phyloP scores from a whole-genome alignment of 1,284 basidiomycete species.

The Garcileccinum viscosum region DNA sequence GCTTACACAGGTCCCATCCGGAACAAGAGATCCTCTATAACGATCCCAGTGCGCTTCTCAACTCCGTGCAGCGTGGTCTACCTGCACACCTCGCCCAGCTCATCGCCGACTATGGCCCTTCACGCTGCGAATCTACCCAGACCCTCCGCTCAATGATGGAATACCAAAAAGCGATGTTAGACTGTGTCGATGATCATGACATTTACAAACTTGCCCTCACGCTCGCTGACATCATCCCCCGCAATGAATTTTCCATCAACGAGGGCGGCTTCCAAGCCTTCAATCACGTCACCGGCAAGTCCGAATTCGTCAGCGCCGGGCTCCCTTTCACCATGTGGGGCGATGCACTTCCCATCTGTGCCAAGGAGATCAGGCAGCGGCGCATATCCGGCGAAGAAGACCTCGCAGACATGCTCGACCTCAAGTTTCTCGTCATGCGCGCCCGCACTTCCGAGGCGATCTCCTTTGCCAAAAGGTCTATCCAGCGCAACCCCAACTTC shows the following conservation, averaged over 20 bases:
- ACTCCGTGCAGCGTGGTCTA: conserved; percentile 45
- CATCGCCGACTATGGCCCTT: conserved; percentile 55
- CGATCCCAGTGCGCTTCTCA: conserved; percentile 52
- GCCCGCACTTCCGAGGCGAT: conserved; percentile 52
- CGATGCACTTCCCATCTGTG: conserved; percentile 61
- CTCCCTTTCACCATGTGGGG: conserved; percentile 64
- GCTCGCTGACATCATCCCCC: conserved; percentile 54
- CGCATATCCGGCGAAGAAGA: conserved; percentile 48
- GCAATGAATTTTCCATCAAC: conserved; percentile 63
- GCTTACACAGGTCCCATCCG: conserved; percentile 47
- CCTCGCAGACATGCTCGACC: conserved; percentile 63
- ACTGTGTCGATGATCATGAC: conserved; percentile 51
- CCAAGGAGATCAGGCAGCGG: conserved; percentile 53
- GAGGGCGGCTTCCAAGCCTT: conserved; percentile 58
- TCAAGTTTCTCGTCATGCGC: conserved; percentile 60
- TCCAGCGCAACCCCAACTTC: conserved; percentile 58
- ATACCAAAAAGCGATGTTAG: conserved; percentile 60
- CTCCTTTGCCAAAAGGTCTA: conserved; percentile 47
- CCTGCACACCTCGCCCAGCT: conserved; percentile 54
- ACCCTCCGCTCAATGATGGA: conserved; percentile 47
- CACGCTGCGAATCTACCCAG: conserved; percentile 51
- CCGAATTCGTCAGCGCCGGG: conserved; percentile 49
- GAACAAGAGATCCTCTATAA: conserved; percentile 50
- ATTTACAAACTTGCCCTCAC: conserved; percentile 56
- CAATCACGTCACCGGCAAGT: conserved; percentile 48